These are phyloP conservation scores for Globisporangium parvum DNA, from an alignment of 352 stramenopile species.

Conservation along the genomic window DNA sequence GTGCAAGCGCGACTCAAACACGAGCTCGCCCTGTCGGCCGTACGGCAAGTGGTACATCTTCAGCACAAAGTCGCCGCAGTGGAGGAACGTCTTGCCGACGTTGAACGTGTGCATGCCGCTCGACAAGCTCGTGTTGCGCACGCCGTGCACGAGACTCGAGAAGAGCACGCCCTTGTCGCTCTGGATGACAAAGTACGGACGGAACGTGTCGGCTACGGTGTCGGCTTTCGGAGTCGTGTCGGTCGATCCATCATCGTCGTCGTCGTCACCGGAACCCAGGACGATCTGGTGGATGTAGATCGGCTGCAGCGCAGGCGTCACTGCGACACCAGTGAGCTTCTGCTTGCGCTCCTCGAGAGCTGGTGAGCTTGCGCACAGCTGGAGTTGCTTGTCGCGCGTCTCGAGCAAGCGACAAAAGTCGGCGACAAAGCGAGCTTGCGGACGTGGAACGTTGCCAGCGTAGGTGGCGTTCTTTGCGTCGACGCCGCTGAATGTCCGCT, in stretches of 20 bases:
- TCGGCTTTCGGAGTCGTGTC: slow-evolving; percentile 8
- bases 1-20: slow-evolving; percentile 73
- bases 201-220: slow-evolving; percentile 26
- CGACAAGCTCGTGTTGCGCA: slow-evolving; percentile 57
- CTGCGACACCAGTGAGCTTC: slow-evolving; percentile 71
- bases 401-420: slow-evolving; percentile 77
- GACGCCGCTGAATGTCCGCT: slow-evolving; percentile 67
- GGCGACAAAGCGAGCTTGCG: slow-evolving; percentile 69
- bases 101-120: slow-evolving; percentile 53
- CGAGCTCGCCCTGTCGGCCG: slow-evolving; percentile 70
- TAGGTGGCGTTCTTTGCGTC: slow-evolving; percentile 71
- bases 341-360: slow-evolving; percentile 60
- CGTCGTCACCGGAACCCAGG: slow-evolving; percentile 28
- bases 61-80: slow-evolving; percentile 63
- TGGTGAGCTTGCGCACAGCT: slow-evolving; percentile 34
- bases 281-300: slow-evolving; percentile 83
- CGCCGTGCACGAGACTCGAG: slow-evolving; percentile 80
- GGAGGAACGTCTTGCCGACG: slow-evolving; percentile 51
- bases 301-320: slow-evolving; percentile 53
- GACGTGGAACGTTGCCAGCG: slow-evolving; percentile 51
- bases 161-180: slow-evolving; percentile 84
- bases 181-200: slow-evolving; percentile 84
- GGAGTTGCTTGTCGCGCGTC: slow-evolving; percentile 61
- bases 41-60: slow-evolving; percentile 90
- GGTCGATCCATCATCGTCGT: slow-evolving; percentile 1